Conservation (phyloP, 1,284 basidiomycete species). For the Sporisorium scitamineum region DNA sequence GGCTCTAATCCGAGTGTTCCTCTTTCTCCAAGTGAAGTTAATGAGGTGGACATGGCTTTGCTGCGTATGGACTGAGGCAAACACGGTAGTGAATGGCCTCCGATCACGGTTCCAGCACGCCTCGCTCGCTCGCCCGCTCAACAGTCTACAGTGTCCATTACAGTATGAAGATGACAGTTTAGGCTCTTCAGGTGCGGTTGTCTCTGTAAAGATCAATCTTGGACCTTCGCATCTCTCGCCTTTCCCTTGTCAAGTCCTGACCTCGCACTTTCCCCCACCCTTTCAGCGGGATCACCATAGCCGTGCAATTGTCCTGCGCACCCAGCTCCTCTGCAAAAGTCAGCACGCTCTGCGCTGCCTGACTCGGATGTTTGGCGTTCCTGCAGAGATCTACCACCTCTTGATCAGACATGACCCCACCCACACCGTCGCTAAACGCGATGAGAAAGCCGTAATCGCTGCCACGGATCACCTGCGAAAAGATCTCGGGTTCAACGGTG, state of each 20-base stretch:
- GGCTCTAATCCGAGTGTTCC: too few species aligned
- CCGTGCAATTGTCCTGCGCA: constrained; percentile 89
- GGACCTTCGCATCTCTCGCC: constrained; percentile 49
- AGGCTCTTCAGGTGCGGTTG: constrained; percentile 37
- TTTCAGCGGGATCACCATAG: constrained; percentile 88
- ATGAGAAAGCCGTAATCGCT: constrained; percentile 60
- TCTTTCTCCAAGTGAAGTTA: too few species aligned
- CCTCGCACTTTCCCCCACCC: constrained; percentile 89
- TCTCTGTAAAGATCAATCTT: constrained; percentile 58
- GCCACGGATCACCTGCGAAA: constrained; percentile 78
- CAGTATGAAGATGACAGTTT: neutral
- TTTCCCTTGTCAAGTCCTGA: constrained; percentile 78
- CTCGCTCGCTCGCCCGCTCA: too few species aligned
- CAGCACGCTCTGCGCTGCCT: constrained; percentile 85
- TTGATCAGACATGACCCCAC: constrained; percentile 88
- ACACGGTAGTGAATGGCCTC: too few species aligned
- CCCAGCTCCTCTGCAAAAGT: constrained; percentile 89
- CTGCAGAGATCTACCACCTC: constrained; percentile 92
- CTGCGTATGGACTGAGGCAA: too few species aligned
- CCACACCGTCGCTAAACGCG: constrained; percentile 80
- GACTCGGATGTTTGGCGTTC: constrained; percentile 78
- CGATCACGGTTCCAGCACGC: too few species aligned
- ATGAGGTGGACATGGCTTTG: too few species aligned
- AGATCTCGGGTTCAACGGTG: constrained; percentile 94
- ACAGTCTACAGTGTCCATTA: constrained; percentile 14